Base-by-base conservation (phyloP, 345 rosid genomes). In the Capsella bursapastoris region DNA sequence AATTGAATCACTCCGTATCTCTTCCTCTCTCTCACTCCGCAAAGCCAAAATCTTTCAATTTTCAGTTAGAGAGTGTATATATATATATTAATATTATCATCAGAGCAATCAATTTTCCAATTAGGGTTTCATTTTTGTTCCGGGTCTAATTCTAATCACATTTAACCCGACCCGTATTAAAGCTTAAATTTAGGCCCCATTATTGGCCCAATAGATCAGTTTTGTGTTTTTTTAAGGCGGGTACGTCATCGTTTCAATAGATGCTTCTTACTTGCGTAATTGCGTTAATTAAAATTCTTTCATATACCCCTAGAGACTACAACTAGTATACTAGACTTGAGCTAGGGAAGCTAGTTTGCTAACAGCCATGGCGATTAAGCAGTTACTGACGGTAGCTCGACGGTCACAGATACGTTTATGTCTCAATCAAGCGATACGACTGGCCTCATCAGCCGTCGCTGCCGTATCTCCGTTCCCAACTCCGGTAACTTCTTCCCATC, bases 61-160 rank as follows among this genome's bases (percentile, higher is more conserved):
- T 22, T 3, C 31, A 51, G 14, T 51, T 6, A 10, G 31, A 18
- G 14, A 25, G 12, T 64, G 40, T 47, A 48, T 64, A 64, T 47
- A 64, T 47, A 32, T 10, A 14, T 9, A 18, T 18, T 18, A 18
- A 18, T 18, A 18, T 18, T 18, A 18, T 18, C 22, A 18, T 18
- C 22, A 1, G 22, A 49, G 27, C 38, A 40, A 40, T 25, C 40
- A 29, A 45, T 64, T 47, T 51, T 51, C 18, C 58, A 50, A 7
- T 66, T 66, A 66, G 71, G 60, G 71, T 51, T 66, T 66, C 4
- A 15, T 27, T 10, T 2, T 2, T 35, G 13, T 11, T 2, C 70
- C 58, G 70, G 70, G 57, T 66, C 58, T 16, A 18, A 3, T 31
- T 49, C 3, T 15, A 15, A 48, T 16, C 47, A 44, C 7, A 49